Percentiles rank a stretch among this genome's conserved stretches.
Evolutionary conservation across 2,329 filamentous ascomycete genomes (phyloP).

Genomic region (Fusarium humuli): DNA sequence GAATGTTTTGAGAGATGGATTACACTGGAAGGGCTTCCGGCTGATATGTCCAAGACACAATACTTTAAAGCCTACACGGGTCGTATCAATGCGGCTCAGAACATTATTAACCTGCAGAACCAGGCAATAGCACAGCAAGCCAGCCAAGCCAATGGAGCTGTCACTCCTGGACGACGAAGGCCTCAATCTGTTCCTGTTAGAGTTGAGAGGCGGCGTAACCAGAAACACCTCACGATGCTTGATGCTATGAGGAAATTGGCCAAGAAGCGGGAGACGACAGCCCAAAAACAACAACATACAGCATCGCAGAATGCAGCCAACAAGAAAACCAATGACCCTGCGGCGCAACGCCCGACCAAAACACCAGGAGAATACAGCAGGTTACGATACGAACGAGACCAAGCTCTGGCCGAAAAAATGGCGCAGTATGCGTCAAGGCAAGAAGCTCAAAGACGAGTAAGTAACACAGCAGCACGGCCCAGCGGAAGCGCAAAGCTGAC

Average conservation of each 20-base stretch:
- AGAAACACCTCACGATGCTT: constrained; percentile 87
- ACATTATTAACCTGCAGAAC: constrained; percentile 65
- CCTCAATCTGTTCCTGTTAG: constrained; percentile 79
- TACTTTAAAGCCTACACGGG: constrained; percentile 84
- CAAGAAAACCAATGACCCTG: constrained; percentile 80
- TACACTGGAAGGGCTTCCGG: constrained; percentile 86
- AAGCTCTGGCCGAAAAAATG: constrained; percentile 72
- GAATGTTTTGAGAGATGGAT: constrained; percentile 99
- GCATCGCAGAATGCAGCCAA: constrained; percentile 79
- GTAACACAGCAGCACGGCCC: constrained; percentile 39
- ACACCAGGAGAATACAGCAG: constrained; percentile 93
- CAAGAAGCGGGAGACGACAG: constrained; percentile 88
- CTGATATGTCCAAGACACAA: constrained; percentile 93
- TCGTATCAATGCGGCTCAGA: constrained; percentile 70
- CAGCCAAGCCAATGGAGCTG: constrained; percentile 51
- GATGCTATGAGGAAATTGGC: constrained; percentile 96
- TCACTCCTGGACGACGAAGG: constrained; percentile 67
- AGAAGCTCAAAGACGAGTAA: constrained; percentile 67
- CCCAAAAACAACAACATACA: constrained; percentile 92
- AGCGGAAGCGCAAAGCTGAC: constrained; percentile 44
- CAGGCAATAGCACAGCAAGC: constrained; percentile 65
- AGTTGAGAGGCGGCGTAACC: constrained; percentile 87
- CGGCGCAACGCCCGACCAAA: constrained; percentile 67
- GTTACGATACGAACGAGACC: constrained; percentile 87
- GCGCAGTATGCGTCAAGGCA: constrained; percentile 68